Evolutionary conservation across 2,329 filamentous ascomycete genomes (phyloP).

Genomic region (Lojkania enalia): DNA sequence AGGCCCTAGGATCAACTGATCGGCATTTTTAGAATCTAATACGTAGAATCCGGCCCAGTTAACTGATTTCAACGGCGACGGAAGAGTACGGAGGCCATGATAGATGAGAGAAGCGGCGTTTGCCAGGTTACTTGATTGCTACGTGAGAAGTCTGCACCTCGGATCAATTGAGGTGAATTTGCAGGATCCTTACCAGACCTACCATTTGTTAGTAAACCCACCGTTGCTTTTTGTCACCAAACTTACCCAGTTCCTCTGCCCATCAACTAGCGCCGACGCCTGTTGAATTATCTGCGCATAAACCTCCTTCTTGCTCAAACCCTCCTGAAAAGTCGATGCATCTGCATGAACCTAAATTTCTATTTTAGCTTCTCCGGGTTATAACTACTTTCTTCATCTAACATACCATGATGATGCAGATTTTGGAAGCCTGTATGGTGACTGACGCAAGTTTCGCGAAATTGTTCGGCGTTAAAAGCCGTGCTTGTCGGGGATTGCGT

Average conservation of each 20-base stretch:
- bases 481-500: constrained; percentile 6
- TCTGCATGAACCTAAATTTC: constrained; percentile 69
- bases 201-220: constrained; percentile 4
- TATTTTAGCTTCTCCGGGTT: background rate
- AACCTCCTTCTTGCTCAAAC: constrained; percentile 70
- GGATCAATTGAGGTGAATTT: background rate
- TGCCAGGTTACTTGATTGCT: constrained; percentile 61
- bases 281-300: constrained; percentile 75
- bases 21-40: constrained; percentile 52
- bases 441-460: background rate
- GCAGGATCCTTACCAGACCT: constrained; percentile 22
- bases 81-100: constrained; percentile 76
- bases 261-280: constrained; percentile 69
- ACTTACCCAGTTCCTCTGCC: constrained; percentile 76
- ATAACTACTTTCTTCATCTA: background rate
- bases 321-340: constrained; percentile 70
- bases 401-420: background rate
- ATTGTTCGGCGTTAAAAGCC: too few relatives aligned
- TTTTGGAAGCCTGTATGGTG: constrained; percentile 2
- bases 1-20: constrained; percentile 72
- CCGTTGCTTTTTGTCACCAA: constrained; percentile 2
- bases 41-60: constrained; percentile 87
- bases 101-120: constrained; percentile 77
- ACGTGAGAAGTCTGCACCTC: background rate
- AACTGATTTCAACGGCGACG: constrained; percentile 65